phyloP scores from a whole-genome alignment of 805 yeast genomes.

The Wickerhamiella australiensis region DNA sequence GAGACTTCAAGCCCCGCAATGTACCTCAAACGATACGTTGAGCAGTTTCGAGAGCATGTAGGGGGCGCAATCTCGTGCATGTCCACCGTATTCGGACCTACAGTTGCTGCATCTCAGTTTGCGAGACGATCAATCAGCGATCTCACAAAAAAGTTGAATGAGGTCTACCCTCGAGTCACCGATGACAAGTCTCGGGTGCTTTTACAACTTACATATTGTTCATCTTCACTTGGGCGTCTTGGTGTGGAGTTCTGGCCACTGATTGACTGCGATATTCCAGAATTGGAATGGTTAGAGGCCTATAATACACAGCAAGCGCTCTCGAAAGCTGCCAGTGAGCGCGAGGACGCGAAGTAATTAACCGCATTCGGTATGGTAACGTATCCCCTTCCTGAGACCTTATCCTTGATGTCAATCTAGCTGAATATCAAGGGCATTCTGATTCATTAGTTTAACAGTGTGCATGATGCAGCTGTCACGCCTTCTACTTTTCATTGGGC shows the following conservation, averaged over 20 bases:
- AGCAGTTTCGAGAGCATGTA: conserved; percentile 71
- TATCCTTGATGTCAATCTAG: too few species aligned
- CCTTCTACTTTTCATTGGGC: too few species aligned
- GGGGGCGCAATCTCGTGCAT: conserved; percentile 60
- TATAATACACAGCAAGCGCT: conserved; percentile 33
- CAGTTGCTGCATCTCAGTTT: conserved; percentile 24
- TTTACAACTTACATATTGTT: conserved; percentile 74
- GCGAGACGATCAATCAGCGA: conserved; percentile 21
- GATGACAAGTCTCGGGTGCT: conserved; percentile 47
- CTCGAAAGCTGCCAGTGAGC: background rate
- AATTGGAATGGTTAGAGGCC: conserved; percentile 35
- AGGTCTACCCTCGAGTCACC: conserved; percentile 23
- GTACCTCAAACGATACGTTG: conserved; percentile 66
- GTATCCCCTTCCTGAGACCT: too few species aligned
- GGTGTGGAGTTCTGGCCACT: conserved; percentile 55
- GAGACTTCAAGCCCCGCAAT: conserved; percentile 42
- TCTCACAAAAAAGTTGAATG: conserved; percentile 19
- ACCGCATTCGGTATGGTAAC: background rate
- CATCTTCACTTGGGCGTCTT: conserved; percentile 66
- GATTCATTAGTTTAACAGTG: too few species aligned
- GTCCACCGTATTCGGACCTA: conserved; percentile 45
- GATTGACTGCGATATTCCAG: conserved; percentile 21
- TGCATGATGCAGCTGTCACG: too few species aligned
- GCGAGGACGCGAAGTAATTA: background rate
- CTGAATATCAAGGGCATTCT: too few species aligned